A percentile compares a stretch with the other conserved stretches of the same genome.
Evolutionary conservation across 345 rosid genomes (phyloP).

Genomic region (Turnera subulata): DNA sequence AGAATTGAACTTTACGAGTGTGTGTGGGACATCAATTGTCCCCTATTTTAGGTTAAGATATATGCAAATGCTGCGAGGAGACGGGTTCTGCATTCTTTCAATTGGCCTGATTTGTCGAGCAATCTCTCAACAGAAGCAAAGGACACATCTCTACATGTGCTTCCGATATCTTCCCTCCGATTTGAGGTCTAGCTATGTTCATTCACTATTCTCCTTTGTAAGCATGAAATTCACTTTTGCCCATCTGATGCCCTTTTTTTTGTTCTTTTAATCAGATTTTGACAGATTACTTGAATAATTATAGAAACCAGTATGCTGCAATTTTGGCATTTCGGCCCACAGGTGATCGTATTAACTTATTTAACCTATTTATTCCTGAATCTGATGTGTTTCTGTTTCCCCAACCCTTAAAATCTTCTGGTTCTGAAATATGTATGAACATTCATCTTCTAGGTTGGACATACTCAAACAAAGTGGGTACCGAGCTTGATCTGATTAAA

Average conservation of each 20-base stretch:
- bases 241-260: neutral
- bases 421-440: neutral
- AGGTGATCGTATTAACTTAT: conserved; percentile 49
- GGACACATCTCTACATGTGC: conserved; percentile 63
- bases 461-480: conserved; percentile 55
- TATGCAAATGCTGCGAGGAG: conserved; percentile 62
- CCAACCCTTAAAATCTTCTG: neutral
- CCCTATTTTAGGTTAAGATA: conserved; percentile 47
- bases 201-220: neutral
- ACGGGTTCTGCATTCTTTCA: conserved; percentile 54
- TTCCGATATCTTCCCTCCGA: conserved; percentile 61
- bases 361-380: neutral
- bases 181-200: conserved; percentile 42
- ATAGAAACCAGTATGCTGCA: conserved; percentile 39
- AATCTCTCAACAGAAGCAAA: conserved; percentile 58
- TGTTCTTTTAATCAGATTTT: conserved; percentile 33
- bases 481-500: conserved; percentile 55
- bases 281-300: conserved; percentile 44
- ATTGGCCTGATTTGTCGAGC: conserved; percentile 59
- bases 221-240: neutral
- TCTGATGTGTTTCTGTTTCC: neutral
- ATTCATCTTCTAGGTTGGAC: conserved; percentile 58
- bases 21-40: no score
- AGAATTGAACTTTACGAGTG: no score
- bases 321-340: conserved; percentile 78